Percentiles rank a stretch among this genome's conserved stretches.
Conservation (phyloP, 2,329 filamentous ascomycete species). For the Aspergillus sojae region DNA sequence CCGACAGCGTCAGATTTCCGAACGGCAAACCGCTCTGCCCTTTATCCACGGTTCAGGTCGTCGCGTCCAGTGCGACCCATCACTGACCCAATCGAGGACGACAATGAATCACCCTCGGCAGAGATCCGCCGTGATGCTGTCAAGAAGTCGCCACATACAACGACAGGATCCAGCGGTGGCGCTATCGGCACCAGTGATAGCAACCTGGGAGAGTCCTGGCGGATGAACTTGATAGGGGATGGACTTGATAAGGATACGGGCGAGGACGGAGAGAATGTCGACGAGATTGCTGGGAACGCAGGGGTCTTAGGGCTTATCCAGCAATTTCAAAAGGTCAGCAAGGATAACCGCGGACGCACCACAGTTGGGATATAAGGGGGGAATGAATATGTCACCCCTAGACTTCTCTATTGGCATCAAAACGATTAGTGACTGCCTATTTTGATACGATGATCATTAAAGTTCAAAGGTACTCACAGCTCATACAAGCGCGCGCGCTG, state of each 20-base stretch:
- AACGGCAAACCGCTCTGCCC: slow-evolving; percentile 24
- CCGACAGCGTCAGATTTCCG: slow-evolving; percentile 45
- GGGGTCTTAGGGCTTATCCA: slow-evolving; percentile 68
- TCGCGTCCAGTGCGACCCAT: slow-evolving; percentile 29
- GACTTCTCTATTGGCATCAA: background rate
- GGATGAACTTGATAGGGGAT: slow-evolving; percentile 46
- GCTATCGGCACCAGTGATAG: slow-evolving; percentile 52
- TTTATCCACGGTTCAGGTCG: slow-evolving; percentile 36
- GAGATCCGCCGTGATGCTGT: slow-evolving; percentile 18
- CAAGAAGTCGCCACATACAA: slow-evolving; percentile 22
- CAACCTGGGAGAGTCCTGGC: slow-evolving; percentile 59
- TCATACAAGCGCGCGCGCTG: background rate
- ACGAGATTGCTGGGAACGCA: slow-evolving; percentile 50
- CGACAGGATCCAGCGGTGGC: slow-evolving; percentile 37
- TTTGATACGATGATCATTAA: background rate
- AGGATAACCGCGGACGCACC: slow-evolving; percentile 40
- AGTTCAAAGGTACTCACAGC: background rate
- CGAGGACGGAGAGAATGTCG: slow-evolving; percentile 53
- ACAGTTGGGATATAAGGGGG: slow-evolving; percentile 36
- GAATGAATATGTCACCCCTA: background rate
- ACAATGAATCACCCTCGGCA: slow-evolving; percentile 29
- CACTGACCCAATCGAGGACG: slow-evolving; percentile 34
- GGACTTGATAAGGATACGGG: slow-evolving; percentile 43
- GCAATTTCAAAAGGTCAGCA: slow-evolving; percentile 65
- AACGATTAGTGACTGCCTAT: background rate